Percentiles rank a stretch among this genome's conserved stretches.
These are phyloP conservation scores for Glaciozyma antarctica DNA, from an alignment of 768 basidiomycete species.

Conservation along the genomic window DNA sequence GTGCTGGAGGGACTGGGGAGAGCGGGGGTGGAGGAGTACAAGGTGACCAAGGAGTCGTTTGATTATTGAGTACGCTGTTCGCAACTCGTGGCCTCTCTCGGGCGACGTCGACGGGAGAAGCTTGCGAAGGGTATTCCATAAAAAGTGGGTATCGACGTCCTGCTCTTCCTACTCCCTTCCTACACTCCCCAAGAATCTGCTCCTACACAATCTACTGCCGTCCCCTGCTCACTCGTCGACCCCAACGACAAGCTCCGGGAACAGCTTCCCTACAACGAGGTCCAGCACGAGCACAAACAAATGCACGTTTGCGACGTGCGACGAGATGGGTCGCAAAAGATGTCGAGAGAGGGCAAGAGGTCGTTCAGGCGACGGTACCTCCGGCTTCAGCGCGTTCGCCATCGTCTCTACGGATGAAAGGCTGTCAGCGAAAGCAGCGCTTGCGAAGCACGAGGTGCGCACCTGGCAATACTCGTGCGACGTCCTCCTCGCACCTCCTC, in stretches of 20 bases:
- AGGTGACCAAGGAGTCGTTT: background rate
- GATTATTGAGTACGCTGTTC: background rate
- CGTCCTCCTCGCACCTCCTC: constrained; percentile 40
- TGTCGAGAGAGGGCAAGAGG: constrained; percentile 18
- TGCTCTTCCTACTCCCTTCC: too few species aligned
- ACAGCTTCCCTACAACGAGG: constrained; percentile 56
- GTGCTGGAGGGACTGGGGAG: background rate
- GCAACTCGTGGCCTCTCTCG: too few species aligned
- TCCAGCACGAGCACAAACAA: constrained; percentile 66
- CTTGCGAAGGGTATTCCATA: too few species aligned
- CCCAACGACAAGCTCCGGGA: constrained; percentile 60
- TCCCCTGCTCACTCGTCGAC: too few species aligned
- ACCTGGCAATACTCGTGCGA: constrained; percentile 45
- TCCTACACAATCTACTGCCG: too few species aligned
- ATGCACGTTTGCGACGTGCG: constrained; percentile 64
- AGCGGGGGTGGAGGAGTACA: background rate
- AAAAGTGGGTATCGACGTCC: too few species aligned
- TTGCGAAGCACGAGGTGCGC: constrained; percentile 4
- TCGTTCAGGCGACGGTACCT: background rate
- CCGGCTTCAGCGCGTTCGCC: background rate
- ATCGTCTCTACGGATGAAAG: background rate
- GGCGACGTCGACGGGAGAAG: too few species aligned
- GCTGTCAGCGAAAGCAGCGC: constrained; percentile 33
- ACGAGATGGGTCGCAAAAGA: constrained; percentile 36
- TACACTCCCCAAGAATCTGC: too few species aligned